phyloP scores from a whole-genome alignment of 805 yeast genomes.

The Lachancea cidri region DNA sequence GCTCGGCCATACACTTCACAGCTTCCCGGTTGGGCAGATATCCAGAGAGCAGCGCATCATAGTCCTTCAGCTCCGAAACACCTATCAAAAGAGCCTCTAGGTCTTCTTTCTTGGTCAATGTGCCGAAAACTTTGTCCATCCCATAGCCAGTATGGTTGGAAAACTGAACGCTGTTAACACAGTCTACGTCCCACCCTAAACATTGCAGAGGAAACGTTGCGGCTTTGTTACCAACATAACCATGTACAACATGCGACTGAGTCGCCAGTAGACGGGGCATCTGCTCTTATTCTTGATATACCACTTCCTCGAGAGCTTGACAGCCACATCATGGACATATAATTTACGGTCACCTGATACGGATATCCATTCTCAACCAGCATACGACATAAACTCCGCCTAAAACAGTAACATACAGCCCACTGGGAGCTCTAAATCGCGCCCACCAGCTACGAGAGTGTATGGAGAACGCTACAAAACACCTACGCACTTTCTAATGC shows the following conservation, averaged over 20 bases:
- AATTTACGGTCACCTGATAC: too few relatives aligned
- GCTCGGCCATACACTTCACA: slow-evolving; percentile 39
- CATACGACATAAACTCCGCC: too few relatives aligned
- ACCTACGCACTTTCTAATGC: too few relatives aligned
- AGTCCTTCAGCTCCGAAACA: slow-evolving; percentile 33
- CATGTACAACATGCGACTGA: slow-evolving; percentile 70
- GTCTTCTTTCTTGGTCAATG: slow-evolving; percentile 37
- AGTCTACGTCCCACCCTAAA: slow-evolving; percentile 67
- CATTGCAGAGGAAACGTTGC: slow-evolving; percentile 60
- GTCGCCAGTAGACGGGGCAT: slow-evolving; percentile 40
- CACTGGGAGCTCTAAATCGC: too few relatives aligned
- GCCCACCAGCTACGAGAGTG: too few relatives aligned
- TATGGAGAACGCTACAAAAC: too few relatives aligned
- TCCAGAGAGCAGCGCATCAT: slow-evolving; percentile 60
- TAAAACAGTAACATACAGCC: too few relatives aligned
- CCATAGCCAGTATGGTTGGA: slow-evolving; percentile 68
- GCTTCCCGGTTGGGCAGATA: slow-evolving; percentile 58
- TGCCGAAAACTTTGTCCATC: slow-evolving; percentile 38
- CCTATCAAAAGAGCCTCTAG: slow-evolving; percentile 39
- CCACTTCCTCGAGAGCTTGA: background rate
- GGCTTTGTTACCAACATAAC: slow-evolving; percentile 68
- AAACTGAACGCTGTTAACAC: slow-evolving; percentile 57
- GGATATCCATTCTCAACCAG: too few relatives aligned
- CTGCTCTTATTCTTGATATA: background rate
- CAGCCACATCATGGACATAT: too few relatives aligned